Evolutionary conservation across 805 yeast genomes (phyloP).

Genomic region (Yarrowia osloensis): DNA sequence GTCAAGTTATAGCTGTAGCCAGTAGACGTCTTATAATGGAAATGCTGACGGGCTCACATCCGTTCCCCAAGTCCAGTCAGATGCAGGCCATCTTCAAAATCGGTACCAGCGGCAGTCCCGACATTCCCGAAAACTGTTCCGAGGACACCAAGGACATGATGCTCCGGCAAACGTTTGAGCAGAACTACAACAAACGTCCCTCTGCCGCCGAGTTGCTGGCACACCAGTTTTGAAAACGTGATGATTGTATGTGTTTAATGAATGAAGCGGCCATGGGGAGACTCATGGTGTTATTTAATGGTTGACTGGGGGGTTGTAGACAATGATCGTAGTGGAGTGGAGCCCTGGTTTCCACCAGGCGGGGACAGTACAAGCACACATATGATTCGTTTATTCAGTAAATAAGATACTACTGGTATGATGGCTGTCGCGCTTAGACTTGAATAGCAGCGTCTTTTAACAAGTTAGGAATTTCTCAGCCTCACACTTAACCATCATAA

Average conservation of each 20-base stretch:
- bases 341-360: too few relatives aligned
- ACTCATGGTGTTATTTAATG: not conserved
- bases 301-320: too few relatives aligned
- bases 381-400: too few relatives aligned
- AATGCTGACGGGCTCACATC: constrained; percentile 95
- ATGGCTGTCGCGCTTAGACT: too few relatives aligned
- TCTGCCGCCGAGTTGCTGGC: constrained; percentile 67
- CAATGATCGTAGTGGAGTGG: too few relatives aligned
- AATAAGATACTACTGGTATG: too few relatives aligned
- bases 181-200: constrained; percentile 74
- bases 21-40: constrained; percentile 89
- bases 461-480: too few relatives aligned
- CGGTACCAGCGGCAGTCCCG: constrained; percentile 79
- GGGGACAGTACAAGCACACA: too few relatives aligned
- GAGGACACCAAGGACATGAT: constrained; percentile 69
- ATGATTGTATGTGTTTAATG: not conserved
- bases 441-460: too few relatives aligned
- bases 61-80: constrained; percentile 90
- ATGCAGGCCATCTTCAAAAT: constrained; percentile 97
- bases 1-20: too few relatives aligned
- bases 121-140: constrained; percentile 66
- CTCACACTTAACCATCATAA: too few relatives aligned
- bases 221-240: constrained; percentile 52
- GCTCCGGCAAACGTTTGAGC: constrained; percentile 64
- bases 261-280: not conserved